phyloP scores from a whole-genome alignment of 2,329 filamentous ascomycete genomes.

The Trichoderma endophyticum region DNA sequence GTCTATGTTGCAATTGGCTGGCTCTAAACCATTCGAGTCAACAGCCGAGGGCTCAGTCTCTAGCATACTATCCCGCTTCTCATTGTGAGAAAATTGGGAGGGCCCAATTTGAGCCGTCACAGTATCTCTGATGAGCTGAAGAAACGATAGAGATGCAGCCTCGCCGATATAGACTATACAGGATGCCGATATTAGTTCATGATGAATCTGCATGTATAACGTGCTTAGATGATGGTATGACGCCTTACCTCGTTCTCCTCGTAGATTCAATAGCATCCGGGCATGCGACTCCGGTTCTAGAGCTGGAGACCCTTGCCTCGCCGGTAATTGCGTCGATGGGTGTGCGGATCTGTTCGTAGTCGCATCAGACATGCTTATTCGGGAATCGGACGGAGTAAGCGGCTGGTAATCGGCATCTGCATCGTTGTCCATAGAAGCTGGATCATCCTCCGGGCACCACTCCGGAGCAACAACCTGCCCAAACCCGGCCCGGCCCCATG shows the following conservation, averaged over 20 bases:
- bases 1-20: constrained; percentile 20
- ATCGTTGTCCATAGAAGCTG: background rate
- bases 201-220: too few relatives aligned
- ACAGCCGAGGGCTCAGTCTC: constrained; percentile 39
- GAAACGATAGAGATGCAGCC: constrained; percentile 53
- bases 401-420: constrained; percentile 22
- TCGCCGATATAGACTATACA: constrained; percentile 46
- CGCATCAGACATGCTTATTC: constrained; percentile 24
- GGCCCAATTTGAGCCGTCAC: constrained; percentile 51
- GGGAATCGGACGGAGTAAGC: constrained; percentile 31
- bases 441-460: constrained; percentile 1
- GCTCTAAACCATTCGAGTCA: constrained; percentile 1
- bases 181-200: background rate
- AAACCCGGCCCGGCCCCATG: constrained; percentile 3
- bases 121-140: constrained; percentile 50
- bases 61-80: constrained; percentile 50
- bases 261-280: constrained; percentile 50
- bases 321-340: constrained; percentile 1
- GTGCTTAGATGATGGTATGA: background rate
- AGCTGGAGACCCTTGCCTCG: background rate
- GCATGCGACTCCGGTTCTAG: constrained; percentile 24
- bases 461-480: background rate
- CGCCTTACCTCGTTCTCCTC: constrained; percentile 48
- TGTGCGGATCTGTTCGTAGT: constrained; percentile 19
- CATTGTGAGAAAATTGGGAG: constrained; percentile 51